Base-by-base conservation (phyloP, 371 early-diverging fungal species). In the Zopfochytrium polystomum region DNA sequence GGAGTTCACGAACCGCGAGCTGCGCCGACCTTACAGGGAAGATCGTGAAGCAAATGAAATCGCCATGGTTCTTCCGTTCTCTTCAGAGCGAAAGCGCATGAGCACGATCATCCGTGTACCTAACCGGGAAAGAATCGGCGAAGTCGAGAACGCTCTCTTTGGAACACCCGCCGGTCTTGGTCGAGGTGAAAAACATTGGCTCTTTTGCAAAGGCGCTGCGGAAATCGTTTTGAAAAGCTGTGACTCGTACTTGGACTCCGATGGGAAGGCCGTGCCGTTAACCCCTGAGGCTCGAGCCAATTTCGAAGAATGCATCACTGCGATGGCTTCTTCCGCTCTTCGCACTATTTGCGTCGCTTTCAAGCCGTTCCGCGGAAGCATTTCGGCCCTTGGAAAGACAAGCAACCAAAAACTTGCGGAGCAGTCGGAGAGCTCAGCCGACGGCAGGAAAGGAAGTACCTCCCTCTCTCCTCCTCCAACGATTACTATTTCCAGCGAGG, bases 291-390 rank as follows among this genome's bases (percentile, higher is more conserved):
- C 74, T 1, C 75, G 69, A 18, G 66, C 56, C 11, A 75, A 77
- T 26, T 77, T 82, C 62, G 80, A 80, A 26, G 71, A 68, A 0
- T 66, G 72, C 20, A 94, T 96, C 63, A 76, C 78, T n/a, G 55
- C 60, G 1, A 93, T 85, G 74, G 95, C 96, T 26, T 76, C 82
- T 57, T 67, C 85, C 49, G 90, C 93, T 1, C 85, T 96, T 51
- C 87, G 96, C 43, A 96, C 96, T 6, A 90, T 97, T 74, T 85
- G n/a, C n/a, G n/a, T n/a, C n/a, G n/a, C n/a, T n/a, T n/a, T n/a
- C n/a, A n/a, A n/a, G n/a, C n/a, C n/a, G 85, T 42, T n/a, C n/a
- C n/a, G n/a, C n/a, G n/a, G 60, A 92, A 18, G 89, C 90, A 23
- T 90, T 90, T 72, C 82, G 86, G 55, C 88, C 90, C 55, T n/a